phyloP scores from a whole-genome alignment of 306 rosid genomes.

The Vicia faba region DNA sequence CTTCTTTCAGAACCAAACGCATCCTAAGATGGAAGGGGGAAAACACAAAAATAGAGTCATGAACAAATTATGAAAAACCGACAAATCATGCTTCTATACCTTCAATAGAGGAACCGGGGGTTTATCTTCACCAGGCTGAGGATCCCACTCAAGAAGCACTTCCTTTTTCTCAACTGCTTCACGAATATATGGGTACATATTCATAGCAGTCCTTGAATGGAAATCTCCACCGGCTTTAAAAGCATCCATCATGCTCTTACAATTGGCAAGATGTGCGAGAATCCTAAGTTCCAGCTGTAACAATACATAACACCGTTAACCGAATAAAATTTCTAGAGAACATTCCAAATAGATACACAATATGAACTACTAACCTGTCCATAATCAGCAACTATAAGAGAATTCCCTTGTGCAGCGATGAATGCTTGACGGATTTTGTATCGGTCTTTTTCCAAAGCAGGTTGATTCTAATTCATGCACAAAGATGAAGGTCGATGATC shows the following conservation, averaged over 20 bases:
- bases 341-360: conserved; percentile 22
- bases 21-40: conserved; percentile 52
- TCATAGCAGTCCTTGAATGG: conserved; percentile 98
- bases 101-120: conserved; percentile 95
- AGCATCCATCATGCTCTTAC: conserved; percentile 96
- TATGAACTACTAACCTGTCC: conserved; percentile 74
- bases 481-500: conserved; percentile 8
- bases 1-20: conserved; percentile 91
- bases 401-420: conserved; percentile 87
- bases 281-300: conserved; percentile 94
- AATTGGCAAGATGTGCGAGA: conserved; percentile 92
- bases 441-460: conserved; percentile 95
- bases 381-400: conserved; percentile 94
- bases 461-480: conserved; percentile 73
- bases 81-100: conserved; percentile 46
- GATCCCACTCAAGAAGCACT: conserved; percentile 96
- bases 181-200: conserved; percentile 92
- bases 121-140: conserved; percentile 89
- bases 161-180: conserved; percentile 70
- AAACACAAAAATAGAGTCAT: conserved; percentile 27
- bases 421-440: conserved; percentile 97
- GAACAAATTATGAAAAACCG: conserved; percentile 21
- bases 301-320: conserved; percentile 43
- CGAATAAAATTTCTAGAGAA: conserved; percentile 25
- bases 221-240: conserved; percentile 97